Conservation (phyloP, 331 rosid species). For the Malus hybrid region DNA sequence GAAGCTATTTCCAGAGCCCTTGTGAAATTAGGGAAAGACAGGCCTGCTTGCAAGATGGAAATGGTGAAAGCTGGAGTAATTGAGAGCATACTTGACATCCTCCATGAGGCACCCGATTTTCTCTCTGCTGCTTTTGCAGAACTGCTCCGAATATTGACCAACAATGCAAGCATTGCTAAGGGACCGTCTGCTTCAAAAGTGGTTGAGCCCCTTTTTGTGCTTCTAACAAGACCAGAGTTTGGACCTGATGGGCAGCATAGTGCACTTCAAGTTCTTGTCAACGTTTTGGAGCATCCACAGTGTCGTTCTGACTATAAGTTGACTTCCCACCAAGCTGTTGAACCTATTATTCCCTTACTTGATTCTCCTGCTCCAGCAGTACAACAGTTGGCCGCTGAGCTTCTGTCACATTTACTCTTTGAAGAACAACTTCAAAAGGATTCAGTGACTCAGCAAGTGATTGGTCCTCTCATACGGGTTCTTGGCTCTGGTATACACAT, state of each 20-base stretch:
- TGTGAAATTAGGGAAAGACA: slow-evolving; percentile 91
- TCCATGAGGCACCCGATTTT: slow-evolving; percentile 89
- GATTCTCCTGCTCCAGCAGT: slow-evolving; percentile 90
- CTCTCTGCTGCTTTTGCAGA: slow-evolving; percentile 82
- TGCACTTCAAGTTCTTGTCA: slow-evolving; percentile 91
- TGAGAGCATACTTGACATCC: slow-evolving; percentile 75
- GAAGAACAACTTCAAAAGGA: slow-evolving; percentile 92
- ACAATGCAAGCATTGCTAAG: slow-evolving; percentile 92
- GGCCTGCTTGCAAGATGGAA: slow-evolving; percentile 96
- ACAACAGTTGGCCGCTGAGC: slow-evolving; percentile 96
- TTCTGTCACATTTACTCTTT: slow-evolving; percentile 81
- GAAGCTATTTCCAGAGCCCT: slow-evolving; percentile 93
- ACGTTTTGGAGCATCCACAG: slow-evolving; percentile 88
- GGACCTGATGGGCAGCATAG: slow-evolving; percentile 98
- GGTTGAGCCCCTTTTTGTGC: slow-evolving; percentile 80
- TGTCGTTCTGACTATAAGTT: slow-evolving; percentile 79
- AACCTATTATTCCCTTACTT: slow-evolving; percentile 87
- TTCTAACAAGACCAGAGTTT: slow-evolving; percentile 73
- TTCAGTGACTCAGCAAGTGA: slow-evolving; percentile 78
- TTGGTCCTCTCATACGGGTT: slow-evolving; percentile 84
- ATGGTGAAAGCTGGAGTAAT: slow-evolving; percentile 97
- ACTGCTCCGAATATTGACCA: slow-evolving; percentile 90
- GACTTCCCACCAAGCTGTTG: slow-evolving; percentile 78
- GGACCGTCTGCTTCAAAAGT: slow-evolving; percentile 89
- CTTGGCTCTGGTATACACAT: slow-evolving; percentile 89